Base-by-base conservation (phyloP, 805 yeast genomes). In the Allodekkera sacchari region DNA sequence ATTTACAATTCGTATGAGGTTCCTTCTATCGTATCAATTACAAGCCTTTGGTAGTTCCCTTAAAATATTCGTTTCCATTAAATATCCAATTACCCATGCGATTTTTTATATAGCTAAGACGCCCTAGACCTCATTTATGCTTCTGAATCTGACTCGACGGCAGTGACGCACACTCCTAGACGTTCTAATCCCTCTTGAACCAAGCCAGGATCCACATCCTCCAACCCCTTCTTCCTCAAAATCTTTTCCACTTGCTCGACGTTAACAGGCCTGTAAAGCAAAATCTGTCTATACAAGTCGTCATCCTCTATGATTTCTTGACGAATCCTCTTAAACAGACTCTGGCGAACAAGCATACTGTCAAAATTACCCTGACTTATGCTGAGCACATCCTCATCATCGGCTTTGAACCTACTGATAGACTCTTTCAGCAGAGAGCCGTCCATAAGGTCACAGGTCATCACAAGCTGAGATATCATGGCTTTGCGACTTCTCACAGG, bases 381-480 rank as follows among this genome's bases (percentile, higher is more conserved):
- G 8, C 13, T 11, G 14, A 34, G n/a, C n/a, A 34, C 24, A 22
- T 25, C 30, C n/a, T n/a, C n/a, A 10, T 24, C 22, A n/a, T 30
- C 21, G 15, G 21, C 30, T n/a, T n/a, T n/a, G 19, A 11, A 16
- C 22, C 15, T 12, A 10, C 21, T 28, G 5, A 7, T 6, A 14
- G 18, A 13, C 18, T 24, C 7, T 23, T 12, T 9, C 12, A 37
- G n/a, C 17, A 9, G 7, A 8, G 20, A 22, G 9, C 18, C 18
- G 10, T 35, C 34, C 8, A 47, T 35, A 12, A 44, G 18, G 25
- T 38, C 38, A 13, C 41, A 32, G 9, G 47, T 41, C 25, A 43
- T 39, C 5, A 33, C 31, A 10, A 59, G 42, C 2, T 53, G 37
- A 18, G 50, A 45, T 7, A 59, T 32, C 63, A 58, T 60, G 25